These are phyloP conservation scores for Marchantia polymorpha DNA, from an alignment of 225 moss, liverwort and hornwort species.

Conservation along the genomic window DNA sequence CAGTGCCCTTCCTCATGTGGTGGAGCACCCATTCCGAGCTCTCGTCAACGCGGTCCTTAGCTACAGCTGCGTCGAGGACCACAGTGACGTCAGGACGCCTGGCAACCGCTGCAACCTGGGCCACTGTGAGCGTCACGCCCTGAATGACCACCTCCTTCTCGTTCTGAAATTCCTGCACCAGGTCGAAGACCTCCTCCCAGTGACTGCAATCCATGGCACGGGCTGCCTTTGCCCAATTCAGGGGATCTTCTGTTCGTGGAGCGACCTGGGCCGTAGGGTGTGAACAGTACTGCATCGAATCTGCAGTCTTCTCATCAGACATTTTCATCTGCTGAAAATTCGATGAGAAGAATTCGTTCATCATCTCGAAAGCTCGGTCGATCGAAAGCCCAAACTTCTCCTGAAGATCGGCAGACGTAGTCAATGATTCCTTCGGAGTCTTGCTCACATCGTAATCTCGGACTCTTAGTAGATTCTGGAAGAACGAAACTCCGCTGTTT, in stretches of 20 bases:
- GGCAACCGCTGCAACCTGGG: slow-evolving; percentile 40
- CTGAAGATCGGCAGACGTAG: too few species aligned
- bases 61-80: slow-evolving; percentile 31
- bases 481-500: too few species aligned
- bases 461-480: too few species aligned
- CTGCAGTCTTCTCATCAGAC: not conserved
- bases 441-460: too few species aligned
- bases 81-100: slow-evolving; percentile 31
- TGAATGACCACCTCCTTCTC: slow-evolving; percentile 34
- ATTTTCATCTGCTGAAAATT: not conserved
- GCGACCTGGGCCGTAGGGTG: not conserved
- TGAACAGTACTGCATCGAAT: not conserved
- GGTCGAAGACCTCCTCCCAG: slow-evolving; percentile 37
- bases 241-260: slow-evolving; percentile 5
- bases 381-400: too few species aligned
- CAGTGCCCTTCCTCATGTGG: slow-evolving; percentile 28
- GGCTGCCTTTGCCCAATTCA: slow-evolving; percentile 28
- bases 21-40: slow-evolving; percentile 37
- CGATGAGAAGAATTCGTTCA: not conserved
- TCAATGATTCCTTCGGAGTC: too few species aligned
- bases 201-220: slow-evolving; percentile 28
- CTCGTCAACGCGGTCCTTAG: slow-evolving; percentile 42
- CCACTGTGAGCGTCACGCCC: slow-evolving; percentile 36
- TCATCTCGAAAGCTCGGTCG: not conserved
- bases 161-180: slow-evolving; percentile 35